Conservation (phyloP, 2,329 filamentous ascomycete genomes). For the Beauveria sp. region DNA sequence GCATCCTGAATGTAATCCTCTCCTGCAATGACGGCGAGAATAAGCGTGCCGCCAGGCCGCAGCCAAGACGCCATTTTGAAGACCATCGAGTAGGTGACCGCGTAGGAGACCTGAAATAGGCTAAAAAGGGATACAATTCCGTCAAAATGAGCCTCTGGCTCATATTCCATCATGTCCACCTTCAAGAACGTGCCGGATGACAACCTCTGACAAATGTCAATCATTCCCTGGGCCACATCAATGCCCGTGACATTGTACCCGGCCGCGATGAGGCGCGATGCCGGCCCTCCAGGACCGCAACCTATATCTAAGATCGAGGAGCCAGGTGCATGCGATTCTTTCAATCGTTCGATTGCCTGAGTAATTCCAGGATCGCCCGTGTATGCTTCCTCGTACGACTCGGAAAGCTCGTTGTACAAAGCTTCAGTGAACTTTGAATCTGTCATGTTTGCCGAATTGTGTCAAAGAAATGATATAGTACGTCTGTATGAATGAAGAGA, state of each 20-base stretch:
- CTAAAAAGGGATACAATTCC: background rate
- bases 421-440: background rate
- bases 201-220: conserved; percentile 6
- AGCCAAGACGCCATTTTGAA: conserved; percentile 2
- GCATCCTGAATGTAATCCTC: background rate
- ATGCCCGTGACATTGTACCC: conserved; percentile 8
- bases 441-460: too few species aligned
- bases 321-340: background rate
- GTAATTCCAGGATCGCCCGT: background rate
- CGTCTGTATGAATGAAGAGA: too few species aligned
- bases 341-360: background rate
- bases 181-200: background rate
- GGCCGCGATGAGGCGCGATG: background rate
- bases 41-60: background rate
- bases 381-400: background rate
- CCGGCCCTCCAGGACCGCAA: conserved; percentile 7
- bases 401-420: background rate
- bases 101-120: background rate
- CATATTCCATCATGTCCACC: background rate
- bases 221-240: conserved; percentile 3
- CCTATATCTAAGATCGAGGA: conserved; percentile 5
- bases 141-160: background rate
- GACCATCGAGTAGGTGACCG: background rate
- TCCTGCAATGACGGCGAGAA: background rate
- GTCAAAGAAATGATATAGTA: too few species aligned